Conservation (phyloP, 2,329 filamentous ascomycete genomes). For the Arthroderma sp. region DNA sequence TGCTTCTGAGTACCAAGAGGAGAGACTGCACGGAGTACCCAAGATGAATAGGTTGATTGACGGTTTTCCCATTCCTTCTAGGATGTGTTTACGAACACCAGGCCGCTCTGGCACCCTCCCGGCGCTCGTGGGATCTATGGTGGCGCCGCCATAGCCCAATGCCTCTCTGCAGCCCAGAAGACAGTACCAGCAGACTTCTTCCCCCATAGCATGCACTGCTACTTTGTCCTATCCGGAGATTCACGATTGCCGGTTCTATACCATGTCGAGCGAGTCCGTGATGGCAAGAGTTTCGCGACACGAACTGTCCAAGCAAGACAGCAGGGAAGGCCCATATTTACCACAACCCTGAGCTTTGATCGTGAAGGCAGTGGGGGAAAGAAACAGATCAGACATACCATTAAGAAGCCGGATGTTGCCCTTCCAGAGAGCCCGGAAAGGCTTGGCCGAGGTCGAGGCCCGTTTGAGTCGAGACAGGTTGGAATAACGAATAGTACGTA, state of each 20-base stretch:
- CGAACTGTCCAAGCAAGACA: constrained; percentile 93
- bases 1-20: not conserved
- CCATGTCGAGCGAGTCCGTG: constrained; percentile 85
- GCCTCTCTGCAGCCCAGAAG: constrained; percentile 71
- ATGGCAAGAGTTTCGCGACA: constrained; percentile 80
- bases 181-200: constrained; percentile 71
- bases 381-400: constrained; percentile 53
- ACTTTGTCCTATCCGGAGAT: constrained; percentile 88
- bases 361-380: constrained; percentile 44
- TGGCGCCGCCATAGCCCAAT: constrained; percentile 86
- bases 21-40: not conserved
- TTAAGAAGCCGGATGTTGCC: constrained; percentile 44
- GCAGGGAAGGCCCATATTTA: constrained; percentile 81
- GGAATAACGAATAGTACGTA: constrained; percentile 44
- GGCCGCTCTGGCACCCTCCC: constrained; percentile 80
- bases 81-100: constrained; percentile 92
- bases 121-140: constrained; percentile 90
- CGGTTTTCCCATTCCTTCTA: constrained; percentile 24
- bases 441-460: constrained; percentile 28
- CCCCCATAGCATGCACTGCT: constrained; percentile 96
- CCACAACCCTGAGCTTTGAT: constrained; percentile 83
- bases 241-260: constrained; percentile 77
- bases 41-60: not conserved
- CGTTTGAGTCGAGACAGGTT: constrained; percentile 48
- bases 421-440: constrained; percentile 32